Base-by-base conservation (phyloP, 2,329 filamentous ascomycete genomes). In the Pseudocercospora musae region DNA sequence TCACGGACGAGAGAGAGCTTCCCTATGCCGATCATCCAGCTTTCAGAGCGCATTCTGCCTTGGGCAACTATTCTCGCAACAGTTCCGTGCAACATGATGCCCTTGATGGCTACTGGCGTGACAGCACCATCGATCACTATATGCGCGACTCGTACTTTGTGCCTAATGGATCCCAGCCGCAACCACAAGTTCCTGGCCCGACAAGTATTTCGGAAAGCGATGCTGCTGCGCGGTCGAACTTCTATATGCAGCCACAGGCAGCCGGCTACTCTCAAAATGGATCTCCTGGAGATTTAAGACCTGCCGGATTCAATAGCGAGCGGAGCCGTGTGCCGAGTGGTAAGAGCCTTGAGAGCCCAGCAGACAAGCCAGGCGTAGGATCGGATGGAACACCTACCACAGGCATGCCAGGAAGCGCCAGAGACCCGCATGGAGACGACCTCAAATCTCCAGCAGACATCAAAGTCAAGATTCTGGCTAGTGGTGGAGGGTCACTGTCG, bases 21-120 rank as follows among this genome's bases (percentile, higher is more conserved):
- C 69, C 70, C 0, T 73, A 72, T 60, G 68, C 69, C 3, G 70
- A 73, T 54, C 72, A 74, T 59, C 70, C 70, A 25, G 71, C 68
- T 4, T 71, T 71, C 54, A 66, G 70, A 6, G 68, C 66, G 5
- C 68, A 71, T 53, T 70, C 68, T 23, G 70, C 71, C 1, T 52
- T 73, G 46, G 68, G 62, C 15, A 60, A 64, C 29, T 52, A 62
- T 20, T 65, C 61, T 44, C 58, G 64, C 21, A 61, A 59, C n/a
- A 61, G 61, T 21, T 68, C 67, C 4, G 52, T 55, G 52, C 49
- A 62, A 23, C 46, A 42, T 15, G 55, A 58, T 58, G 49, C 27
- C 13, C 53, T 29, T 18, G 66, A 65, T 15, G 67, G 66, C 4
- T 69, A 68, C 49, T 70, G 68, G 68, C 63, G 68, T 15, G 68